Conservation (phyloP, 768 basidiomycete species). For the Amanita jacksonii region DNA sequence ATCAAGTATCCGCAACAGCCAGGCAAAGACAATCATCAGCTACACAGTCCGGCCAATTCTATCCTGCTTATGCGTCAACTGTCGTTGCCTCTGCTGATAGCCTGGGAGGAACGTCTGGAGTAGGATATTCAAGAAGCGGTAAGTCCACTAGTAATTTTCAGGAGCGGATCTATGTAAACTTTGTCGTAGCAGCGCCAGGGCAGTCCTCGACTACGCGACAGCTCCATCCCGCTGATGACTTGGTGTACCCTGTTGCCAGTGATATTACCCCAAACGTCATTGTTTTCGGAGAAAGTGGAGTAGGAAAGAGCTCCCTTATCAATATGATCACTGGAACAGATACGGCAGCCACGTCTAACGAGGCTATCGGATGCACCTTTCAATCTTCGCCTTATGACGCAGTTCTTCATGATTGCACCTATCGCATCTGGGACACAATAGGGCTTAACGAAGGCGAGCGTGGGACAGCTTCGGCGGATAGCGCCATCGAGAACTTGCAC, state of each 20-base stretch:
- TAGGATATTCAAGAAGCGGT: too few relatives aligned
- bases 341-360: constrained; percentile 18
- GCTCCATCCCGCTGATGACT: too few relatives aligned
- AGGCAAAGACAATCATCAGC: too few relatives aligned
- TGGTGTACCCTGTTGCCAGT: background rate
- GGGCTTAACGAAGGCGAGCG: constrained; percentile 24
- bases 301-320: constrained; percentile 25
- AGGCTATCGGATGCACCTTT: constrained; percentile 23
- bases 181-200: too few relatives aligned
- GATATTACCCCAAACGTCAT: constrained; percentile 7
- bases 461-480: constrained; percentile 21
- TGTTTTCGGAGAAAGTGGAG: constrained; percentile 10
- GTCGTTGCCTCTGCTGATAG: too few relatives aligned
- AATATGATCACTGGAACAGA: constrained; percentile 21
- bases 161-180: too few relatives aligned
- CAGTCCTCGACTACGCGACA: too few relatives aligned
- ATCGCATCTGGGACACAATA: constrained; percentile 23
- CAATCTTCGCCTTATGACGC: constrained; percentile 17
- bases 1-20: too few relatives aligned
- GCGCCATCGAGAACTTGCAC: constrained; percentile 19
- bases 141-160: too few relatives aligned
- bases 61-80: too few relatives aligned
- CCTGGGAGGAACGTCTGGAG: too few relatives aligned
- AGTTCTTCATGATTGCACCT: constrained; percentile 16
- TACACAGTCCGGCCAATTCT: too few relatives aligned